Conservation (phyloP, 306 rosid species). For the apple (Malus domestica) region DNA sequence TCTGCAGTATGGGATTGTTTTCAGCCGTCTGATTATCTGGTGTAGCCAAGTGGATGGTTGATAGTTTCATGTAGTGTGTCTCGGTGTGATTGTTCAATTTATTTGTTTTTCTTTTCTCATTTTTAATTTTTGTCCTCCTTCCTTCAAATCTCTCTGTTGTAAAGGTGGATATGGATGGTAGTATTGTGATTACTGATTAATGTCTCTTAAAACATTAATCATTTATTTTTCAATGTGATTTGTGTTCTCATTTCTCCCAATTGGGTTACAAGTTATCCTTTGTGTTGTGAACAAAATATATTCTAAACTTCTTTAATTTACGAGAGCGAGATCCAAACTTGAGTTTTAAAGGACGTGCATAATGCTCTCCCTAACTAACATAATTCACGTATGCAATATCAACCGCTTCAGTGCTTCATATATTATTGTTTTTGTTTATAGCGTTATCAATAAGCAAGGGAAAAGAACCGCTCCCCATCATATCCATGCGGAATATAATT, state of each 20-base stretch:
- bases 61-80: background rate
- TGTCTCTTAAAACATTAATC: background rate
- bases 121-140: background rate
- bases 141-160: background rate
- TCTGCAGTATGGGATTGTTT: background rate
- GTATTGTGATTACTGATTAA: background rate
- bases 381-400: no score
- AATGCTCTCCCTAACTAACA: no score
- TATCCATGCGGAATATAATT: background rate
- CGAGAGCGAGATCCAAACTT: no score
- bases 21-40: slow-evolving; percentile 3
- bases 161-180: slow-evolving; percentile 1
- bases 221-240: background rate
- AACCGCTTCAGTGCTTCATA: background rate
- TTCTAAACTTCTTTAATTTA: no score
- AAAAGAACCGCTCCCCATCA: background rate
- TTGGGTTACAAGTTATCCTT: background rate
- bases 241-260: background rate
- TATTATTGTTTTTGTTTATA: background rate
- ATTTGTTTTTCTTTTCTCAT: no score
- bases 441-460: background rate
- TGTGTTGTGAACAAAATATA: background rate
- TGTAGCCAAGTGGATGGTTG: slow-evolving; percentile 1
- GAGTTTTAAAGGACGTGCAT: no score
- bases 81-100: background rate